Conservation (phyloP, 306 rosid genomes). For the Lathyrus aphaca region DNA sequence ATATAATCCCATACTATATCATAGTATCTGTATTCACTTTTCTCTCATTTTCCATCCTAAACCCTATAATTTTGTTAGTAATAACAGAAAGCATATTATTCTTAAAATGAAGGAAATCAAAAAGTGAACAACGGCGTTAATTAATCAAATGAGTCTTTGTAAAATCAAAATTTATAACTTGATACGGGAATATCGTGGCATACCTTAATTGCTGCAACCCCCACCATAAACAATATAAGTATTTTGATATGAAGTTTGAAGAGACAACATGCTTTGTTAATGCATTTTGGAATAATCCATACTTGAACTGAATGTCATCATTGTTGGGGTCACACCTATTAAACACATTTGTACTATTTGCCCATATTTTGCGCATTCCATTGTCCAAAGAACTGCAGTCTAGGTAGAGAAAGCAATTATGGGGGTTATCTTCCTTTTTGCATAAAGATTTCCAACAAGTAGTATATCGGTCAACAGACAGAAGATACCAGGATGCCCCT, state of each 20-base stretch:
- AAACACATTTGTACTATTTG: constrained; percentile 63
- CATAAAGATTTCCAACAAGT: constrained; percentile 88
- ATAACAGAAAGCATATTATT: constrained; percentile 1
- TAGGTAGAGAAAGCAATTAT: constrained; percentile 57
- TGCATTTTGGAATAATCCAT: constrained; percentile 72
- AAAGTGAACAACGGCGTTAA: constrained; percentile 9
- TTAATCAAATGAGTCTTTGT: constrained; percentile 31
- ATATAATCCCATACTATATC: constrained; percentile 2
- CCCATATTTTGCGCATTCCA: constrained; percentile 54
- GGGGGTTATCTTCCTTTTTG: constrained; percentile 52
- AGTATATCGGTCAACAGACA: constrained; percentile 84
- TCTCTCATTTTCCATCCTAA: constrained; percentile 9
- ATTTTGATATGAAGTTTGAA: constrained; percentile 64
- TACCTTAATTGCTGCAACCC: constrained; percentile 97
- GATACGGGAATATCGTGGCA: constrained; percentile 26
- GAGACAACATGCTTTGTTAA: constrained; percentile 67
- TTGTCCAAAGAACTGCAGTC: constrained; percentile 58
- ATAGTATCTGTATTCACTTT: constrained; percentile 7
- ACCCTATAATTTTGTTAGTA: neutral
- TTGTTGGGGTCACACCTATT: constrained; percentile 58
- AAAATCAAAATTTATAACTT: constrained; percentile 31
- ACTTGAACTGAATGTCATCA: constrained; percentile 51
- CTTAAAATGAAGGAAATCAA: constrained; percentile 23
- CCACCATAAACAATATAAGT: constrained; percentile 97
- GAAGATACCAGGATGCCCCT: constrained; percentile 97